Conservation (phyloP, 1,284 basidiomycete species). For the Cystodermella granulosa region DNA sequence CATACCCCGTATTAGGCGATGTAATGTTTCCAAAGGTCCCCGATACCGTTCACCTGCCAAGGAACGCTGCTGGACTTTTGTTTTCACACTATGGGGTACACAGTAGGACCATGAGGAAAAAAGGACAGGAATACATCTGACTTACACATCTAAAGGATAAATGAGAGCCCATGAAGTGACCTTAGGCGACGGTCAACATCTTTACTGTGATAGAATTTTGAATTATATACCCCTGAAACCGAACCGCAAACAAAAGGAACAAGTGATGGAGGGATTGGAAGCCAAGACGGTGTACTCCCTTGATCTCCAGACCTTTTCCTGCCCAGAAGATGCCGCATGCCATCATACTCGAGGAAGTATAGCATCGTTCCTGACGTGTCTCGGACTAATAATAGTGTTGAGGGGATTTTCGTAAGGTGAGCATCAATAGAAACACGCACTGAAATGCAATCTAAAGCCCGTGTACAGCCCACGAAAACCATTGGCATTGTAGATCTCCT, state of each 20-base stretch:
- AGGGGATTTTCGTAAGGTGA: slow-evolving; percentile 2
- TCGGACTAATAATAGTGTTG: slow-evolving; percentile 48
- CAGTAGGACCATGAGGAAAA: slow-evolving; percentile 9
- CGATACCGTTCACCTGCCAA: slow-evolving; percentile 70
- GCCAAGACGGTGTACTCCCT: slow-evolving; percentile 68
- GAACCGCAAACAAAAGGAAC: slow-evolving; percentile 85
- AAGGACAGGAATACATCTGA: slow-evolving; percentile 10
- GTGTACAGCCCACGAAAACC: slow-evolving; percentile 75
- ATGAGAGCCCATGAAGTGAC: slow-evolving; percentile 78
- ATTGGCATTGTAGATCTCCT: slow-evolving; percentile 60
- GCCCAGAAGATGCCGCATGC: slow-evolving; percentile 71
- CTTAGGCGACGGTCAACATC: too few species aligned
- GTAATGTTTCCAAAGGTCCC: slow-evolving; percentile 67
- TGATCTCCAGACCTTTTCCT: slow-evolving; percentile 69
- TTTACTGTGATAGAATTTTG: background rate
- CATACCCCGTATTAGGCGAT: slow-evolving; percentile 69
- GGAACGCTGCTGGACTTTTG: slow-evolving; percentile 85
- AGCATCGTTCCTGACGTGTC: slow-evolving; percentile 78
- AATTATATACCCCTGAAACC: slow-evolving; percentile 59
- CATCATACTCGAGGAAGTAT: slow-evolving; percentile 86
- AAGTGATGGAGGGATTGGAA: slow-evolving; percentile 69
- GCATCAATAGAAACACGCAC: slow-evolving; percentile 41
- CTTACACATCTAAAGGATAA: slow-evolving; percentile 78
- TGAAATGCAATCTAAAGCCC: slow-evolving; percentile 77
- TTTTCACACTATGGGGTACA: slow-evolving; percentile 69